Percentiles rank a stretch among this genome's conserved stretches.
These are phyloP conservation scores for Cornus florida DNA, from an alignment of 148 eudicot genomes.

Conservation along the genomic window DNA sequence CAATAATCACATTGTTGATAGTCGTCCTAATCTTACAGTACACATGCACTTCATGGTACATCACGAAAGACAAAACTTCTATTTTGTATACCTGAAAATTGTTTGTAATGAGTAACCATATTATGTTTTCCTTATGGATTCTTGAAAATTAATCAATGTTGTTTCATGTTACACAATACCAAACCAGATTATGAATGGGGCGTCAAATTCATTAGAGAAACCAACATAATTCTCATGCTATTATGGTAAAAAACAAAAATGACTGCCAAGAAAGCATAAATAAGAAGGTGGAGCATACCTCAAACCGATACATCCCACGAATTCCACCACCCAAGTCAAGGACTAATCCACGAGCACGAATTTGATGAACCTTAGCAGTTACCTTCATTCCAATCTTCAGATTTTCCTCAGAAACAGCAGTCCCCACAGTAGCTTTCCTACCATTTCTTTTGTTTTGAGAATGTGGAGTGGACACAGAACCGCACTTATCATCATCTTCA, in stretches of 20 bases:
- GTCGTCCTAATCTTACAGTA: background rate
- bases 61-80: too few species aligned
- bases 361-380: conserved; percentile 75
- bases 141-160: background rate
- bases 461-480: background rate
- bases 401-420: conserved; percentile 41
- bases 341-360: conserved; percentile 85
- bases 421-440: conserved; percentile 16
- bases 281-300: conserved; percentile 44
- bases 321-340: conserved; percentile 84
- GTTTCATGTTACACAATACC: too few species aligned
- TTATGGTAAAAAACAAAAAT: background rate
- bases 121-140: background rate
- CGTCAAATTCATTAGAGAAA: background rate
- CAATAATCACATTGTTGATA: too few species aligned
- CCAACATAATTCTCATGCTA: background rate
- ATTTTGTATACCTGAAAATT: too few species aligned
- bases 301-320: conserved; percentile 85
- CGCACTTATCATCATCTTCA: background rate
- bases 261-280: background rate
- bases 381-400: conserved; percentile 61
- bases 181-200: background rate
- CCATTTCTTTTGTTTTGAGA: background rate
- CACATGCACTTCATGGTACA: background rate
- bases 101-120: background rate